These are phyloP conservation scores for Lachnellula occidentalis DNA, from an alignment of 2,329 filamentous ascomycete species.

Conservation along the genomic window DNA sequence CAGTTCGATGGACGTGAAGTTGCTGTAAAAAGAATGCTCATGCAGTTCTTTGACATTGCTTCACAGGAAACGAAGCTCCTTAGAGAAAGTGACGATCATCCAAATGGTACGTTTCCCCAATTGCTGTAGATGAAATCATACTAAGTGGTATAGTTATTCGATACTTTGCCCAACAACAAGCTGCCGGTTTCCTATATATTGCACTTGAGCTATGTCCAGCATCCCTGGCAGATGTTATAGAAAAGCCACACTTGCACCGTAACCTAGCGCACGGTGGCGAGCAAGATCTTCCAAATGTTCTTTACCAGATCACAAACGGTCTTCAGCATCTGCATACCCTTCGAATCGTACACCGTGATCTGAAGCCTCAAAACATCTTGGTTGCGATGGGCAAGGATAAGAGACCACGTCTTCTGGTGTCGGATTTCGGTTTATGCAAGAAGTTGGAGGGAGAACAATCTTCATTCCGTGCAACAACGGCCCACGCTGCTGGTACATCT, in stretches of 20 bases:
- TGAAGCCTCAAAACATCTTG: constrained; percentile 97
- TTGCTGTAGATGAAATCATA: background rate
- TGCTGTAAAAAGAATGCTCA: constrained; percentile 93
- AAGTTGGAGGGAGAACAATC: constrained; percentile 92
- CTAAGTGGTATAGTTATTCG: constrained; percentile 65
- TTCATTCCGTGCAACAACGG: constrained; percentile 90
- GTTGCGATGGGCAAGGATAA: constrained; percentile 68
- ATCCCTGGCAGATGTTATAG: constrained; percentile 85
- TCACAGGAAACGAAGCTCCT: constrained; percentile 88
- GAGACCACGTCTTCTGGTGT: constrained; percentile 82
- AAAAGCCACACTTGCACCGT: constrained; percentile 62
- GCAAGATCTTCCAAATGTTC: constrained; percentile 68
- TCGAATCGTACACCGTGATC: constrained; percentile 91
- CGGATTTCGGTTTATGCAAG: constrained; percentile 96
- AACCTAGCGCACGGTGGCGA: constrained; percentile 68
- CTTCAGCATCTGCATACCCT: constrained; percentile 84
- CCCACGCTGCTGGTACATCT: constrained; percentile 85
- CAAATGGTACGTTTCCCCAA: constrained; percentile 56
- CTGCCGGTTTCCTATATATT: constrained; percentile 90
- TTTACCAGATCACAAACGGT: constrained; percentile 87
- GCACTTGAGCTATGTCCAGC: constrained; percentile 91
- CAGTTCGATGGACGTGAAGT: constrained; percentile 89
- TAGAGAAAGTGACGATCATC: constrained; percentile 90
- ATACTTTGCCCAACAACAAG: constrained; percentile 88
- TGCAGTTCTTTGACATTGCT: constrained; percentile 92